Conservation (phyloP, 1,284 basidiomycete genomes). For the Taiwanofungus camphoratus region DNA sequence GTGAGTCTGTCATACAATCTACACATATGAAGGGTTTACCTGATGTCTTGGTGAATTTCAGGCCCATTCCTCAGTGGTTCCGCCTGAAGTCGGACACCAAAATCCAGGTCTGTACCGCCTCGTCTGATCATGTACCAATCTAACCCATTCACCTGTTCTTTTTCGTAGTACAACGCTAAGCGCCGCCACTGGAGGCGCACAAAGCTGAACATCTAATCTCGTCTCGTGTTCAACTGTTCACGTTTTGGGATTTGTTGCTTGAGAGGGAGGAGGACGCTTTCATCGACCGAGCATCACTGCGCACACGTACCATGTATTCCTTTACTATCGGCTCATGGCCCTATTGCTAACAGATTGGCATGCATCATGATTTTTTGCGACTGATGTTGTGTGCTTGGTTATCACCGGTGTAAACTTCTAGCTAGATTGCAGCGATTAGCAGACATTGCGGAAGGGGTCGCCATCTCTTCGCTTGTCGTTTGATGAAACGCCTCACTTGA, state of each 20-base stretch:
- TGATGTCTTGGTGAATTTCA: slow-evolving; percentile 26
- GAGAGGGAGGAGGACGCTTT: slow-evolving; percentile 15
- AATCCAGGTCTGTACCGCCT: slow-evolving; percentile 62
- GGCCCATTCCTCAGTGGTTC: slow-evolving; percentile 98
- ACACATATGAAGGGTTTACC: slow-evolving; percentile 1
- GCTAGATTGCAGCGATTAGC: no score
- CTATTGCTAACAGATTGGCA: slow-evolving; percentile 21
- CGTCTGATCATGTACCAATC: neutral
- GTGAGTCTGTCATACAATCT: slow-evolving; percentile 41
- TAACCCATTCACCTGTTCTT: slow-evolving; percentile 1
- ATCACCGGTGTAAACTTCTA: neutral
- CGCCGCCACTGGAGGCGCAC: slow-evolving; percentile 93
- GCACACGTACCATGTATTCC: slow-evolving; percentile 25
- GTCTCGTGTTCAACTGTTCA: slow-evolving; percentile 8
- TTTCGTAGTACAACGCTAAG: slow-evolving; percentile 81
- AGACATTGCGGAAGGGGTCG: no score
- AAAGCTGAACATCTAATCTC: slow-evolving; percentile 83
- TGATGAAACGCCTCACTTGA: no score
- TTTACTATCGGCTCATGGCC: slow-evolving; percentile 23
- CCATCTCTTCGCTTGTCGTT: no score
- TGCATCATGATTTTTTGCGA: slow-evolving; percentile 19
- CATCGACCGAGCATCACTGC: slow-evolving; percentile 12
- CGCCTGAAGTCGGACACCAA: slow-evolving; percentile 94
- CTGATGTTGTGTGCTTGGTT: neutral
- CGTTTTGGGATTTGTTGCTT: slow-evolving; percentile 12